phyloP scores from a whole-genome alignment of 2,329 filamentous ascomycete species.

The Helicocarpus griseus region DNA sequence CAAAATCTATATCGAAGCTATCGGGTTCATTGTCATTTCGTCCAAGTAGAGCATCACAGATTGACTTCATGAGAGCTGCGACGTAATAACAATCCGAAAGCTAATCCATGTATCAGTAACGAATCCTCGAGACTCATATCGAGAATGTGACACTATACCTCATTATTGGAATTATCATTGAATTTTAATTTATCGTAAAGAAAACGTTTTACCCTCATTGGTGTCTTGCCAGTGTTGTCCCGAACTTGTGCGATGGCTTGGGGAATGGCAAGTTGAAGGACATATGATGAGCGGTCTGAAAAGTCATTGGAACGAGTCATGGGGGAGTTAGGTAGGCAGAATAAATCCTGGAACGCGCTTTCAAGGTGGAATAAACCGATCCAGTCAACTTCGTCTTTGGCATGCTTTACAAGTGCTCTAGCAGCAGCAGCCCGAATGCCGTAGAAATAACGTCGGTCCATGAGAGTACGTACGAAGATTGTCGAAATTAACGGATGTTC shows the following conservation, averaged over 20 bases:
- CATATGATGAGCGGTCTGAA: slow-evolving; percentile 72
- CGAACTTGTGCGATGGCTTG: slow-evolving; percentile 70
- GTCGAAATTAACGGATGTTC: slow-evolving; percentile 77
- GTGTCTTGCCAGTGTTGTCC: slow-evolving; percentile 65
- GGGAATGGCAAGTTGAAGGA: slow-evolving; percentile 74
- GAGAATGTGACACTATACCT: slow-evolving; percentile 25
- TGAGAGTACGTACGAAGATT: slow-evolving; percentile 77
- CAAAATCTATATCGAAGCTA: slow-evolving; percentile 35
- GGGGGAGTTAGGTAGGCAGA: slow-evolving; percentile 66
- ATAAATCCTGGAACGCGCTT: slow-evolving; percentile 78
- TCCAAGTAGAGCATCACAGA: slow-evolving; percentile 47
- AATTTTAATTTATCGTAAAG: slow-evolving; percentile 81
- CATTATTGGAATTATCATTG: slow-evolving; percentile 89
- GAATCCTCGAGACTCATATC: background rate
- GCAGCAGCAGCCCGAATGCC: slow-evolving; percentile 84
- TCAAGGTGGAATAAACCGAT: slow-evolving; percentile 76
- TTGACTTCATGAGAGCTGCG: slow-evolving; percentile 60
- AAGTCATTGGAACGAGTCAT: slow-evolving; percentile 90
- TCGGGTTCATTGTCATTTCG: slow-evolving; percentile 27
- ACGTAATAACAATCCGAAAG: slow-evolving; percentile 89
- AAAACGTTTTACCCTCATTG: slow-evolving; percentile 68
- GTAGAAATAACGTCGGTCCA: slow-evolving; percentile 88
- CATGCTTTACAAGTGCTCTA: slow-evolving; percentile 65
- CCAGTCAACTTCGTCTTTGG: slow-evolving; percentile 59
- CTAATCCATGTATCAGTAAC: slow-evolving; percentile 22